These are phyloP conservation scores for Leccinum incarnatum DNA, from an alignment of 768 basidiomycete species.

Conservation along the genomic window DNA sequence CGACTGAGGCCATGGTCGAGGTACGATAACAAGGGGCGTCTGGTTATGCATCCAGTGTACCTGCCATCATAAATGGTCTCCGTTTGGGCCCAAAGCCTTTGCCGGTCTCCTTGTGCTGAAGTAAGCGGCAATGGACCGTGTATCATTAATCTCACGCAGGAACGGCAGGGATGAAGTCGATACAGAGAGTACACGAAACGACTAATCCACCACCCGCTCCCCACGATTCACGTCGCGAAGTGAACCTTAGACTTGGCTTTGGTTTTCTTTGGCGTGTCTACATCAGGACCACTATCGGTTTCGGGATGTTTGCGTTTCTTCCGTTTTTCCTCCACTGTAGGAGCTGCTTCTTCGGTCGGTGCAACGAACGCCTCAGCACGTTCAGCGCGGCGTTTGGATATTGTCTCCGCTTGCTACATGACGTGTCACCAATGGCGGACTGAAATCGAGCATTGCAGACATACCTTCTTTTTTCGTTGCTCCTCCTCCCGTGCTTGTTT, in stretches of 20 bases:
- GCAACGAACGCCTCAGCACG: constrained; percentile 88
- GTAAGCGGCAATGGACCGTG: constrained; percentile 21
- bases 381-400: constrained; percentile 68
- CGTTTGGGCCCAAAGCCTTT: constrained; percentile 6
- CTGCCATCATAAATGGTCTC: constrained; percentile 16
- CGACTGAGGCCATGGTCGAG: constrained; percentile 44
- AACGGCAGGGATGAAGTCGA: neutral
- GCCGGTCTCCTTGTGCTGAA: constrained; percentile 21
- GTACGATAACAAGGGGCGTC: constrained; percentile 23
- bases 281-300: constrained; percentile 30
- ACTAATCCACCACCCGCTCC: neutral
- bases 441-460: neutral
- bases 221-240: constrained; percentile 3
- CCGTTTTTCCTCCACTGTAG: constrained; percentile 76
- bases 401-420: constrained; percentile 72
- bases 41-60: constrained; percentile 6
- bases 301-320: constrained; percentile 50
- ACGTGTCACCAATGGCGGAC: constrained; percentile 1
- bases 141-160: neutral
- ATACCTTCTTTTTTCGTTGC: constrained; percentile 66
- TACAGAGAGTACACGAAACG: constrained; percentile 10
- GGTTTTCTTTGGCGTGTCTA: constrained; percentile 40
- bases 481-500: constrained; percentile 74
- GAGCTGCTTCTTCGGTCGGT: constrained; percentile 73
- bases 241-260: constrained; percentile 20